A percentile compares a stretch with the other conserved stretches of the same genome.
Conservation (phyloP, 2,329 filamentous ascomycete genomes). For the Xylariaceae sp. region DNA sequence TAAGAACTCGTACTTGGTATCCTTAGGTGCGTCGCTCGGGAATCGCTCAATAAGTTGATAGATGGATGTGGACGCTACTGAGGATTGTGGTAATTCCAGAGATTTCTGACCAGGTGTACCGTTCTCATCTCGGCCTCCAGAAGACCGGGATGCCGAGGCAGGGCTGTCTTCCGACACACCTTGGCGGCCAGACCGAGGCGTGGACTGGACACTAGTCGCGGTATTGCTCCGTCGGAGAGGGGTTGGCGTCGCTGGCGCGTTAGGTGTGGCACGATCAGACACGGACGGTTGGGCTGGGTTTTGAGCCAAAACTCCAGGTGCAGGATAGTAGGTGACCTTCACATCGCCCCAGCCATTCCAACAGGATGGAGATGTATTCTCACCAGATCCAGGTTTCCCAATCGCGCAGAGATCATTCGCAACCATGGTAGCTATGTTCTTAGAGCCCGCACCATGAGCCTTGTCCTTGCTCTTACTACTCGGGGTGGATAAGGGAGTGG, state of each 20-base stretch:
- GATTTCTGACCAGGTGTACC: constrained; percentile 49
- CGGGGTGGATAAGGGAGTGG: constrained; percentile 47
- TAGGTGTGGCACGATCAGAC: constrained; percentile 33
- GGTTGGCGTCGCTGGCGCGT: constrained; percentile 66
- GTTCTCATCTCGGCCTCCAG: constrained; percentile 34
- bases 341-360: constrained; percentile 82
- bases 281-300: constrained; percentile 20
- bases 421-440: constrained; percentile 57
- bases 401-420: constrained; percentile 82
- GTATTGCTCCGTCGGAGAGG: constrained; percentile 68
- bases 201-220: constrained; percentile 36
- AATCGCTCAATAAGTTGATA: constrained; percentile 53
- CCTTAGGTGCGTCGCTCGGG: constrained; percentile 63
- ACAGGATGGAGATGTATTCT: constrained; percentile 27
- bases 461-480: constrained; percentile 68
- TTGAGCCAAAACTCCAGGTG: constrained; percentile 28
- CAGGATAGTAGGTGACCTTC: constrained; percentile 73
- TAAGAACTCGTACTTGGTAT: constrained; percentile 78
- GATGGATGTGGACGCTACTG: constrained; percentile 48
- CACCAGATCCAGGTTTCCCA: constrained; percentile 51
- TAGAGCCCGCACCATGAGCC: constrained; percentile 33
- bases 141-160: constrained; percentile 33
- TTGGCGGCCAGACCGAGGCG: constrained; percentile 28
- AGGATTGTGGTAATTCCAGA: constrained; percentile 60
- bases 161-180: constrained; percentile 46